Base-by-base conservation (phyloP, 2,329 filamentous ascomycete species). In the Sarocladiaceae sp. region DNA sequence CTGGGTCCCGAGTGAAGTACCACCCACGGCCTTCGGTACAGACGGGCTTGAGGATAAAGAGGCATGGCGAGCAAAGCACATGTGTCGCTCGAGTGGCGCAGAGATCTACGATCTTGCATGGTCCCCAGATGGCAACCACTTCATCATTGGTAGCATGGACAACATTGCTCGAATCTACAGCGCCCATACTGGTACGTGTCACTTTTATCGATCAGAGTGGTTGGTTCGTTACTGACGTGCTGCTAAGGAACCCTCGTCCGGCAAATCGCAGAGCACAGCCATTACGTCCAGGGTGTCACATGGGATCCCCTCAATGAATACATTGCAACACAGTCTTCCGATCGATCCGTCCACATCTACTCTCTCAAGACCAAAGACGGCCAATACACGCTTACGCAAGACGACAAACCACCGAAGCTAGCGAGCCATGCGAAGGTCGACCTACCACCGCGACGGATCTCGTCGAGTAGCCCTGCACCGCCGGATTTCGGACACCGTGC, bases 81-180 rank as follows among this genome's bases (percentile, higher is more conserved):
- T 97, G 93, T 97, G 90, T 65, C 82, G 93, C 50, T 95, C 90
- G 35, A 88, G 86, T 50, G 91, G 90, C 27, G 88, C 90, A 10
- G 93, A 98, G 64, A 97, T 98, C 53, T 98, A 98, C 67, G 93
- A 98, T 64, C 71, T 98, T 46, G 93, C 93, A 42, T 98, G 93
- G 94, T 97, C 93, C 40, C 94, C 94, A n/a, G 93, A 98, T 64
- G 89, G 87, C 31, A 73, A 83, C 31, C 93, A 94, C 68, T 95
- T 98, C 70, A 96, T 98, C 56, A 96, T 94, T 19, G 93, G 93
- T 31, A 97, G 93, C 68, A 97, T 98, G 90, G 93, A 98, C 69
- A 98, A 98, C 62, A 84, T 97, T 61, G 90, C 93, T 47, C 80
- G 91, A 48, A 97, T 98, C 55, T 97, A 96, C 72, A 96, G 95